Evolutionary conservation across 495 filamentous ascomycete genomes (phyloP), one percentile per base, ranked within the genome.

Genomic region (Hypomontagnella monticulosa): DNA sequence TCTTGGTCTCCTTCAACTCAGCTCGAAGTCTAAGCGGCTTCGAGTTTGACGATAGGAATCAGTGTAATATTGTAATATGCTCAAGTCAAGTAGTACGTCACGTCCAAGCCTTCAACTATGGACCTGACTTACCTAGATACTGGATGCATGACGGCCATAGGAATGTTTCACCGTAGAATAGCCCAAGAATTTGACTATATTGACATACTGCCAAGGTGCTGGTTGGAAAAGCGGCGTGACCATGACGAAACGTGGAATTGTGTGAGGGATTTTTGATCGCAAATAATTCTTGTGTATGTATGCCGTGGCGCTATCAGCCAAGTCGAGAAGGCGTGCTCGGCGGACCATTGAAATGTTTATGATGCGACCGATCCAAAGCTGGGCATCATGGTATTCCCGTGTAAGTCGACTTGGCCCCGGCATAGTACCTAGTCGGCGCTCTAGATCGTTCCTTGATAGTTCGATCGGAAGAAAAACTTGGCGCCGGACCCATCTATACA

Each of bases 201-300:
- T 42, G 36, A 12, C 30, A 16, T 32, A 57, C 30, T 43, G 58
- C 49, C 58, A 61, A 61, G 48, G n/a, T 54, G 14, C 33, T 61
- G 23, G 10, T 30, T 14, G 18, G 30, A 23, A 46, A 47, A 54
- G 19, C 10, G 44, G 44, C 37, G 42, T 27, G 36, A 40, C 16
- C 38, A 52, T 61, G 37, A 23, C 40, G 57, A 46, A 52, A 37
- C 16, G n/a, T 7, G 27, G n/a, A 2, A 37, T 52, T 5, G 15
- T 8, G 40, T 18, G 16, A 37, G 5, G 19, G 9, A 6, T 50
- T 4, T 23, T 32, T 36, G 14, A 8, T 16, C 14, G 38, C 10
- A 37, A 37, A 19, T 36, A 12, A 48, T 16, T 9, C 14, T 38
- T 15, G 41, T 12, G 4, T 30, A n/a, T 48, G 19, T 19, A 7